phyloP scores from a whole-genome alignment of 495 filamentous ascomycete species.

The Melanomma pulvis-pyrius region DNA sequence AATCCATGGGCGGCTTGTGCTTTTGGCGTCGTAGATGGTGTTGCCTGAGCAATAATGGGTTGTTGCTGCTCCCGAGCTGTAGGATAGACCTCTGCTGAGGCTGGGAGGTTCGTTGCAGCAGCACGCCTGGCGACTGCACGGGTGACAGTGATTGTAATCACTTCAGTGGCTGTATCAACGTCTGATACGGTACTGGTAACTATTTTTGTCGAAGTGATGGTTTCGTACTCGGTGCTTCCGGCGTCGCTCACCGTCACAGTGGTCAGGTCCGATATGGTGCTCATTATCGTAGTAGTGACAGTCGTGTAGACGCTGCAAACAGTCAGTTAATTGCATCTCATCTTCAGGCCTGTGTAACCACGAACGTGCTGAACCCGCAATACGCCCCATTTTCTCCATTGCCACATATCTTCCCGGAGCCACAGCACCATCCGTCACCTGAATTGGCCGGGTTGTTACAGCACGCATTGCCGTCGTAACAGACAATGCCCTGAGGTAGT shows the following conservation, averaged over 20 bases:
- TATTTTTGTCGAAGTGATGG: constrained; percentile 4
- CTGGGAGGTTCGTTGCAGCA: neutral
- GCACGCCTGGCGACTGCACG: neutral
- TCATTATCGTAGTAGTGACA: neutral
- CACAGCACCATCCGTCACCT: constrained; percentile 2
- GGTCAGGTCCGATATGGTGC: neutral
- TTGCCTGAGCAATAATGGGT: neutral
- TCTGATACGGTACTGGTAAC: neutral
- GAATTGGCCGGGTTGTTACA: neutral
- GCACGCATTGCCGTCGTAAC: neutral
- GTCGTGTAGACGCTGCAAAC: neutral
- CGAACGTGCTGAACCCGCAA: constrained; percentile 1
- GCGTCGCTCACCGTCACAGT: neutral
- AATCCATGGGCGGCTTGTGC: neutral
- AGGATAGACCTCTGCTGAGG: neutral
- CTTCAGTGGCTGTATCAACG: neutral
- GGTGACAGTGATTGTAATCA: neutral
- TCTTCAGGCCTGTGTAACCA: neutral
- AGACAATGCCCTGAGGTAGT: neutral
- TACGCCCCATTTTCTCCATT: neutral
- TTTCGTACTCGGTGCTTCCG: neutral
- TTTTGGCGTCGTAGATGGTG: neutral
- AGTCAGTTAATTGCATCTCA: neutral
- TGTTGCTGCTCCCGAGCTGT: neutral
- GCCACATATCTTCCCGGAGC: neutral